phyloP scores from a whole-genome alignment of 2,329 filamentous ascomycete genomes.

The Colletotrichum musicola region DNA sequence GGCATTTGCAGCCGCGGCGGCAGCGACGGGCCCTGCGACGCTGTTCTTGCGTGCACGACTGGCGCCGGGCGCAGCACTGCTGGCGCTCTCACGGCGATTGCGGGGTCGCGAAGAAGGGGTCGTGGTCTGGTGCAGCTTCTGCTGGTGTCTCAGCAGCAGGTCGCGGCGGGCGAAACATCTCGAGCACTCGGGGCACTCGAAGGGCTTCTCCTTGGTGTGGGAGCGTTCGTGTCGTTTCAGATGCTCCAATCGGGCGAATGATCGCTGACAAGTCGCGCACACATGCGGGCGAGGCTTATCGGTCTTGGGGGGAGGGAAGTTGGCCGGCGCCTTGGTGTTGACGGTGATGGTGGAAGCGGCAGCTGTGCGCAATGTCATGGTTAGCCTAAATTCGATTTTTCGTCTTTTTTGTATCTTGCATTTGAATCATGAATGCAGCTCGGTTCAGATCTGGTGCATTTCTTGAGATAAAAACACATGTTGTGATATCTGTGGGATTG shows the following conservation, averaged over 20 bases:
- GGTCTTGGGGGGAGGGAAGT: slow-evolving; percentile 88
- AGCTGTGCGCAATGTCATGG: slow-evolving; percentile 32
- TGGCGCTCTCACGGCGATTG: slow-evolving; percentile 90
- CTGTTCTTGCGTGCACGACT: slow-evolving; percentile 93
- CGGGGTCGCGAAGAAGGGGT: slow-evolving; percentile 88
- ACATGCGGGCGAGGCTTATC: slow-evolving; percentile 97
- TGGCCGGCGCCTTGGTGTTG: slow-evolving; percentile 58
- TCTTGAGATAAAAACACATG: too few relatives aligned
- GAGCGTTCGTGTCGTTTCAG: slow-evolving; percentile 97
- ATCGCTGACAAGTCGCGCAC: slow-evolving; percentile 90
- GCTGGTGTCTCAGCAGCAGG: slow-evolving; percentile 92
- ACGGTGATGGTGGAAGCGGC: slow-evolving; percentile 65
- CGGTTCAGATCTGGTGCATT: neutral
- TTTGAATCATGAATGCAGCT: too few relatives aligned
- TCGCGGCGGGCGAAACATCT: slow-evolving; percentile 96
- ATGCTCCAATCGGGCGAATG: slow-evolving; percentile 95
- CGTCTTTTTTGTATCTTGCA: too few relatives aligned
- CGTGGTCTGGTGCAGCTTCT: slow-evolving; percentile 96
- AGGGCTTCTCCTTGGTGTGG: slow-evolving; percentile 99
- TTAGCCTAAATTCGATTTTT: slow-evolving; percentile 43
- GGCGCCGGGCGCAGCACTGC: slow-evolving; percentile 71
- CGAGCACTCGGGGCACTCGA: slow-evolving; percentile 94
- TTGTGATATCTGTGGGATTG: too few relatives aligned
- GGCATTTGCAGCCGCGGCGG: slow-evolving; percentile 59
- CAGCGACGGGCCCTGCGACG: slow-evolving; percentile 70